phyloP scores from a whole-genome alignment of 805 yeast genomes.

The Candida fluviatilis region DNA sequence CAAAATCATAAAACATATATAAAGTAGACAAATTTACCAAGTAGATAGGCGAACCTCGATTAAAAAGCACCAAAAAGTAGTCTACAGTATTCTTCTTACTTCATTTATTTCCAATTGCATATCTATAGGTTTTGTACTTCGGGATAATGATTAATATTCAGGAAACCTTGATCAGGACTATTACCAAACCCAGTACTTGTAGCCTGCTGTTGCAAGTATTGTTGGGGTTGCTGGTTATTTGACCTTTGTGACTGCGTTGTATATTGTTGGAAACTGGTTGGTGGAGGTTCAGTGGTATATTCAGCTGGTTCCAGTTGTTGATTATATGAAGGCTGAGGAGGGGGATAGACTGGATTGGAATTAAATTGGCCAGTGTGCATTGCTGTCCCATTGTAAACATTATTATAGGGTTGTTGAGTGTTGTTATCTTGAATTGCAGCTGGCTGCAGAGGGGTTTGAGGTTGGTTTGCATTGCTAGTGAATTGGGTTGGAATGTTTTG shows the following conservation, averaged over 20 bases:
- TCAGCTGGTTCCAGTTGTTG: neutral
- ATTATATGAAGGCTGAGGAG: neutral
- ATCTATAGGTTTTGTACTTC: constrained; percentile 16
- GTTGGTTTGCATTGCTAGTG: neutral
- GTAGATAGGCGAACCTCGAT: too few species aligned
- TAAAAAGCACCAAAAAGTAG: too few species aligned
- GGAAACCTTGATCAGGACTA: constrained; percentile 16
- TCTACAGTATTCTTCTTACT: too few species aligned
- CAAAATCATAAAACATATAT: too few species aligned
- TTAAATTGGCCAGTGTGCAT: neutral
- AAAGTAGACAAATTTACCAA: too few species aligned
- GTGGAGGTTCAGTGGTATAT: neutral
- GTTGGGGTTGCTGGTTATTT: constrained; percentile 2
- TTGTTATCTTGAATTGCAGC: too few species aligned
- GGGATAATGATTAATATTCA: constrained; percentile 26
- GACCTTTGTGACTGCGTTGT: constrained; percentile 1
- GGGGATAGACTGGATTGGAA: neutral
- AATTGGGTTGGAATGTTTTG: neutral
- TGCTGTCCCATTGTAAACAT: neutral
- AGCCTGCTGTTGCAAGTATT: constrained; percentile 23
- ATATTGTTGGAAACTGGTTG: neutral
- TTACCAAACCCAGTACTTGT: constrained; percentile 42
- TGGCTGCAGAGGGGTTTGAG: too few species aligned
- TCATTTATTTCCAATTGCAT: too few species aligned
- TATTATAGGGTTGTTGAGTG: too few species aligned